Percentiles rank a stretch among this genome's conserved stretches.
These are phyloP conservation scores for Zygosaccharomyces sapae DNA, from an alignment of 1,139 yeast species.

Conservation along the genomic window DNA sequence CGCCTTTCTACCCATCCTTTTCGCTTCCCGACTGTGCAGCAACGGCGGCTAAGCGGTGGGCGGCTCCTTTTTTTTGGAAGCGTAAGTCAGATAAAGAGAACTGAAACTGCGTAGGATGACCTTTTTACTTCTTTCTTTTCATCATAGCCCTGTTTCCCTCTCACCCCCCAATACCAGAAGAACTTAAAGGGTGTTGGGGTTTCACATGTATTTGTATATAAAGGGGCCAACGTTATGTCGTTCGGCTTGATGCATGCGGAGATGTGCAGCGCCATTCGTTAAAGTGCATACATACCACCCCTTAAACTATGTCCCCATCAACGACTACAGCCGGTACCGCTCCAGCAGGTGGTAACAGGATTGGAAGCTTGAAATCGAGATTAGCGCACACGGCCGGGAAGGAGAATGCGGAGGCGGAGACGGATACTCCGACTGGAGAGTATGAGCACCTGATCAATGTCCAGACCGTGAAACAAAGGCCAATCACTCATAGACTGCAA, in stretches of 20 bases:
- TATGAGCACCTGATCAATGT: constrained; percentile 33
- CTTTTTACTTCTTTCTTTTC: no score
- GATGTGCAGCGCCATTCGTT: not conserved
- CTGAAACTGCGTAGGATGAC: no score
- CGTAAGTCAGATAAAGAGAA: no score
- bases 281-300: not conserved
- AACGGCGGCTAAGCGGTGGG: constrained; percentile 7
- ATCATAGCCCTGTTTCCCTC: no score
- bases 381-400: constrained; percentile 1
- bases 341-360: constrained; percentile 1
- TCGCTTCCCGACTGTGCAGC: not conserved
- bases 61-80: constrained; percentile 3
- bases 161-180: not conserved
- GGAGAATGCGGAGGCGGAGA: not conserved
- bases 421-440: constrained; percentile 15
- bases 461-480: constrained; percentile 23
- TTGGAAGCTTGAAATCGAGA: constrained; percentile 14
- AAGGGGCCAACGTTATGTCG: not conserved
- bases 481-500: constrained; percentile 32
- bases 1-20: not conserved
- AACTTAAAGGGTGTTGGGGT: not conserved
- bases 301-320: not conserved
- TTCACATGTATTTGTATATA: not conserved
- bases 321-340: not conserved
- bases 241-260: not conserved